Percentiles rank a stretch among this genome's conserved stretches.
These are phyloP conservation scores for Didymella lethalis DNA, from an alignment of 2,329 filamentous ascomycete species.

Conservation along the genomic window DNA sequence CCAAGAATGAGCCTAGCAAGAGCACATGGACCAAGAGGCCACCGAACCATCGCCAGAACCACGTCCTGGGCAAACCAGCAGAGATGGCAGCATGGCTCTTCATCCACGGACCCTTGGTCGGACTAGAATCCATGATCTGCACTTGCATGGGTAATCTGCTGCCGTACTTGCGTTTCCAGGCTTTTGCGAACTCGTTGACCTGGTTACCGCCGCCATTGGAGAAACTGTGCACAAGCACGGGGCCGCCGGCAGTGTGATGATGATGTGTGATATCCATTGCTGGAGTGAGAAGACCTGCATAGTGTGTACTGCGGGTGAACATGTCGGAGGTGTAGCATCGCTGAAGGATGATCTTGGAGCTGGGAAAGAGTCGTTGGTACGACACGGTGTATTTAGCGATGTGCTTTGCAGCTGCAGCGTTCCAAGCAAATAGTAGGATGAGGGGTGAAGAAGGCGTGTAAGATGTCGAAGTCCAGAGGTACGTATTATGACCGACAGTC, in stretches of 20 bases:
- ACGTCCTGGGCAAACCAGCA: constrained; percentile 35
- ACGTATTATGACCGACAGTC: constrained; percentile 47
- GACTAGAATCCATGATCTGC: constrained; percentile 47
- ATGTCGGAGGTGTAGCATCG: constrained; percentile 42
- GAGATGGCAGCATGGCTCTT: constrained; percentile 43
- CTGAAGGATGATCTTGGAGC: constrained; percentile 43
- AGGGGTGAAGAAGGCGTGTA: constrained; percentile 29
- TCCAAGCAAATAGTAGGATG: constrained; percentile 48
- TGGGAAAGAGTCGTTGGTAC: constrained; percentile 45
- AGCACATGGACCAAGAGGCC: constrained; percentile 38
- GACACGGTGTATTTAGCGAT: constrained; percentile 49
- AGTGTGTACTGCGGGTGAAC: constrained; percentile 33
- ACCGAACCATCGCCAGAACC: constrained; percentile 40
- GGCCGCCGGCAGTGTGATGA: constrained; percentile 33
- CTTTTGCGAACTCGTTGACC: constrained; percentile 43
- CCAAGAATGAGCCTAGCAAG: constrained; percentile 33
- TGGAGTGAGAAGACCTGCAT: constrained; percentile 31
- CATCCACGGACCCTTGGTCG: constrained; percentile 44
- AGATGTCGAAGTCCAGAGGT: constrained; percentile 34
- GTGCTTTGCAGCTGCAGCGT: constrained; percentile 46
- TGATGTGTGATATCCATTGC: constrained; percentile 38
- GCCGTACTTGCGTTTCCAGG: constrained; percentile 37
- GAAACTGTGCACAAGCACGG: constrained; percentile 47
- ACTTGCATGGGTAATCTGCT: constrained; percentile 38
- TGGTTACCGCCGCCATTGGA: constrained; percentile 50